Base-by-base conservation (phyloP, 352 stramenopile species). In the Phytophthora megakarya region DNA sequence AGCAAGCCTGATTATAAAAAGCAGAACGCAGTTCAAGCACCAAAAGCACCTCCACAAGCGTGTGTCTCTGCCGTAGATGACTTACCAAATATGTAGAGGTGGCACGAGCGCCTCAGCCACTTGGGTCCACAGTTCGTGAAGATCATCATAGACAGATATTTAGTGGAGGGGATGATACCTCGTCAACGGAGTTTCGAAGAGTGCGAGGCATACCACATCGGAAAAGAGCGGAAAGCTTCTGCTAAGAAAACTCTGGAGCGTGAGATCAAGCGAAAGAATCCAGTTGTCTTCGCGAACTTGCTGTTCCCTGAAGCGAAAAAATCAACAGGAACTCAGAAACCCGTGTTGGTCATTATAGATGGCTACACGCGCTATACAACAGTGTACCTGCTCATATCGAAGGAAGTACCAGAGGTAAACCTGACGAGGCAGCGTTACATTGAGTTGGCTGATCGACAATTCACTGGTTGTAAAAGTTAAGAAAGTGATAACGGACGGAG, bases 341-440 rank as follows among this genome's bases (percentile, higher is more conserved):
- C 45, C 2, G 55, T 49, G 2, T 25, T 62, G 2, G 54, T 62
- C 1, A 23, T 63, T 6, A 23, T 50, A 10, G 37, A 63, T 43
- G 55, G 35, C 3, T 55, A 63, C 38, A 26, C 44, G 3, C 21
- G 55, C 0, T 55, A 23, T n/a, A 63, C 43, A 15, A 55, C 33
- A 4, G 35, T 63, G 5, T 63, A 63, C 16, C 55, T 44, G 3
- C 18, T 63, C 12, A 49, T 49, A 7, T 63, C 55, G 6, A 63
- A 63, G 25, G 30, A 46, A 0, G 22, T 35, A 13, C 22, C 12
- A 9, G 37, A 43, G 1, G 23, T 56, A 3, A 55, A 52, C 21
- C 28, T 7, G 12, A 16, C 8, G n/a, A 52, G 50, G 53, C 23
- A 52, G 10, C 9, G 30, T 10, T 47, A 61, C 40, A 61, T 47